Evolutionary conservation across 495 filamentous ascomycete species (phyloP).

Genomic region (Neurospora pannonica): DNA sequence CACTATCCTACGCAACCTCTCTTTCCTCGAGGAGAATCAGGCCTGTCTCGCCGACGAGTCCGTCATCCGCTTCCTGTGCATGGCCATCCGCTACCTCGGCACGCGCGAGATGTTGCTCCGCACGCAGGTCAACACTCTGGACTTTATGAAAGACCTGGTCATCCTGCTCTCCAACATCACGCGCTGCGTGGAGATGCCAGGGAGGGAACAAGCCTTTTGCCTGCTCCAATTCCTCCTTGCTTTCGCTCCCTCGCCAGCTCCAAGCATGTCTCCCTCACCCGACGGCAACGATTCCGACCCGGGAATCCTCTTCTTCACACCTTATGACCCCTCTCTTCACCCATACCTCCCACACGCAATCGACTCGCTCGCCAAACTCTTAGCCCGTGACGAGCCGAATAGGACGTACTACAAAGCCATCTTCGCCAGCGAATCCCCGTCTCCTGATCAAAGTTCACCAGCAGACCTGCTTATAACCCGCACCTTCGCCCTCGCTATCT

Average conservation of each 20-base stretch:
- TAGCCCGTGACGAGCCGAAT: constrained; percentile 91
- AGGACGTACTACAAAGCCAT: constrained; percentile 70
- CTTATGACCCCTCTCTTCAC: constrained; percentile 72
- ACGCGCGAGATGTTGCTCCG: constrained; percentile 82
- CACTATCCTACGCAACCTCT: constrained; percentile 86
- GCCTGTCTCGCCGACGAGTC: constrained; percentile 56
- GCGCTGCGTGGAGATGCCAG: constrained; percentile 69
- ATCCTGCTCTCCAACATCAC: constrained; percentile 81
- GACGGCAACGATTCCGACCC: constrained; percentile 28
- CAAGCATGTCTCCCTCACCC: constrained; percentile 23
- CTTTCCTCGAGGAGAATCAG: constrained; percentile 68
- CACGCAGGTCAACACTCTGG: constrained; percentile 69
- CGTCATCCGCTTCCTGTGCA: constrained; percentile 71
- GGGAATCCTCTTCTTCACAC: constrained; percentile 54
- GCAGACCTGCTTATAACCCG: constrained; percentile 79
- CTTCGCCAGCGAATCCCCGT: constrained; percentile 56
- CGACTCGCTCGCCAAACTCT: constrained; percentile 81
- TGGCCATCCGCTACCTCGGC: constrained; percentile 75
- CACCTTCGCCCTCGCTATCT: constrained; percentile 80
- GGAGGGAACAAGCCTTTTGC: constrained; percentile 78
- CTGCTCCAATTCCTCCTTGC: constrained; percentile 83
- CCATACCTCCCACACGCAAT: constrained; percentile 83
- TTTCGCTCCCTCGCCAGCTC: constrained; percentile 70
- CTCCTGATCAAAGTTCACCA: constrained; percentile 31
- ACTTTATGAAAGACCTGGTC: constrained; percentile 95